Conservation (phyloP, 768 basidiomycete species). For the Hericium erinaceus region DNA sequence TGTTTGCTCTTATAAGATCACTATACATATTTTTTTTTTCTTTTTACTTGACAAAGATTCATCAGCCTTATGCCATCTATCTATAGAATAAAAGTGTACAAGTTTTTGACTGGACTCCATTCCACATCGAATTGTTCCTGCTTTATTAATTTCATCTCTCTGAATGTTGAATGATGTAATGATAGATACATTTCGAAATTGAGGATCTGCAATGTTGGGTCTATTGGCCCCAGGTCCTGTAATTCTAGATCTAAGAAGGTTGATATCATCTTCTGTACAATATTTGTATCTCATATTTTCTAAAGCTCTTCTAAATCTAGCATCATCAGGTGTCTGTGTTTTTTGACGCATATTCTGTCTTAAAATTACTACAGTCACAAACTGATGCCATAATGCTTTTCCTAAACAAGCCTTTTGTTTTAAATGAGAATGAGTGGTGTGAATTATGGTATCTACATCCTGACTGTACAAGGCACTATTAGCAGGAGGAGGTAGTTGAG, state of each 20-base stretch:
- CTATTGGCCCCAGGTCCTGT: slow-evolving; percentile 6
- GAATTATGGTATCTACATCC: not conserved
- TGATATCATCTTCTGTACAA: slow-evolving; percentile 29
- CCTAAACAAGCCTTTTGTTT: slow-evolving; percentile 9
- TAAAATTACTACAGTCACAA: slow-evolving; percentile 14
- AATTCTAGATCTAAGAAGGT: slow-evolving; percentile 22
- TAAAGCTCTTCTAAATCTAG: slow-evolving; percentile 20
- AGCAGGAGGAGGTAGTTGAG: slow-evolving; percentile 29
- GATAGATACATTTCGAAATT: slow-evolving; percentile 27
- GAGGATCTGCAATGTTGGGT: slow-evolving; percentile 7
- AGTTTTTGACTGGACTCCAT: slow-evolving; percentile 20
- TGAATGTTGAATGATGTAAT: slow-evolving; percentile 29
- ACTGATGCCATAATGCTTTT: slow-evolving; percentile 12
- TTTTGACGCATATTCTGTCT: slow-evolving; percentile 14
- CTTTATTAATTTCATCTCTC: slow-evolving; percentile 29
- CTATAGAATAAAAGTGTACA: slow-evolving; percentile 20
- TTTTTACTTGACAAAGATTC: not conserved
- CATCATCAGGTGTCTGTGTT: slow-evolving; percentile 16
- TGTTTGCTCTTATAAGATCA: not conserved
- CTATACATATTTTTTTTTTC: not conserved
- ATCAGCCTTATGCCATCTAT: not conserved
- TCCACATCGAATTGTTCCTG: slow-evolving; percentile 24
- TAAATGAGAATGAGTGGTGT: not conserved
- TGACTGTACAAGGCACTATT: slow-evolving; percentile 14
- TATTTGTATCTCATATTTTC: slow-evolving; percentile 31